Percentiles rank a stretch among this genome's conserved stretches.
These are phyloP conservation scores for Monosiga brevicollis DNA, from an alignment of 78 protist species.

Conservation along the genomic window DNA sequence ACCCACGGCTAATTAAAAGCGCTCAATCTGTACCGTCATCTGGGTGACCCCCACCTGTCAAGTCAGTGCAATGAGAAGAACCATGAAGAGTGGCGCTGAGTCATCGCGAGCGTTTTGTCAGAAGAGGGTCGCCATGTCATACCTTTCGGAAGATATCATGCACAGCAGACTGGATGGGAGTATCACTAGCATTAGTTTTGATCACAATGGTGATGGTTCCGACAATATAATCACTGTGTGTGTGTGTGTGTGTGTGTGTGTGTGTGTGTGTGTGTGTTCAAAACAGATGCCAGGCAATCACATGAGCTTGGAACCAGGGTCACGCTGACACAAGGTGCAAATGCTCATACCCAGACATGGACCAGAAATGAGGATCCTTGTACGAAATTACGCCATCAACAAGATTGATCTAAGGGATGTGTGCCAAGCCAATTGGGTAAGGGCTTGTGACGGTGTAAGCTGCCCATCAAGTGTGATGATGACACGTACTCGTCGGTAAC, in stretches of 20 bases:
- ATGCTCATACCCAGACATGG: not conserved
- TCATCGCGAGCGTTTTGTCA: not conserved
- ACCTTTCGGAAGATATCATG: not conserved
- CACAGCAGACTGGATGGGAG: not conserved
- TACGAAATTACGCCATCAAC: slow-evolving; percentile 11
- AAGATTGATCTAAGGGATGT: not conserved
- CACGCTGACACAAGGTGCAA: not conserved
- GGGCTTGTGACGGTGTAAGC: not conserved
- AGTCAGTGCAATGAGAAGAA: not conserved
- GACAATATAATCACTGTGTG: not conserved
- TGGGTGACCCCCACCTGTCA: not conserved
- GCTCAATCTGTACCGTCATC: not conserved
- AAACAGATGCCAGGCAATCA: not conserved
- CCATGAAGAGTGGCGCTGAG: not conserved
- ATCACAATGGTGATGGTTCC: not conserved
- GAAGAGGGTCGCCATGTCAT: not conserved
- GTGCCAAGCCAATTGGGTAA: not conserved
- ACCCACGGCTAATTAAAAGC: too few relatives aligned
- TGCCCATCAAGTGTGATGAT: not conserved
- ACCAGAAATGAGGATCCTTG: slow-evolving; percentile 28
- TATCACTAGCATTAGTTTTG: not conserved
- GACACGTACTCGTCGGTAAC: slow-evolving; percentile 6
- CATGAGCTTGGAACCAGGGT: not conserved
- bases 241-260: not conserved
- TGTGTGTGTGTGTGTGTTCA: not conserved